Conservation (phyloP, 140 eudicot species). For the Stevia rebaudiana region DNA sequence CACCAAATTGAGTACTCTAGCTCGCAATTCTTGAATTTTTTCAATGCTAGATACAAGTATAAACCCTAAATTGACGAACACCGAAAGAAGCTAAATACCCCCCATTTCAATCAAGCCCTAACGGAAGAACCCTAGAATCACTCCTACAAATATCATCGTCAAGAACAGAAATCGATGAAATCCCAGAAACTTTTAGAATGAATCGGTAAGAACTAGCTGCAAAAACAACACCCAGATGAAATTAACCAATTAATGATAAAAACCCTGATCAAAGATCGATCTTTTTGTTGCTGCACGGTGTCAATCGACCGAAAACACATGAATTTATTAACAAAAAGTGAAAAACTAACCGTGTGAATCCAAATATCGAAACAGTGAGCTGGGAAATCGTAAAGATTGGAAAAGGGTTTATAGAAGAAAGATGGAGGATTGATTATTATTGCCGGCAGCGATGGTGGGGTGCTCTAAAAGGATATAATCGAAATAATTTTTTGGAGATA, state of each 20-base stretch:
- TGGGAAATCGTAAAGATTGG: slow-evolving; percentile 14
- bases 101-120: background rate
- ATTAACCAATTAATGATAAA: background rate
- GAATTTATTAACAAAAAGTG: background rate
- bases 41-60: no score
- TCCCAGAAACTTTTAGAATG: background rate
- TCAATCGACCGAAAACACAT: background rate
- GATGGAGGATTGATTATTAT: slow-evolving; percentile 22
- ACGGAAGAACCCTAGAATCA: slow-evolving; percentile 9
- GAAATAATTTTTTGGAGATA: slow-evolving; percentile 2
- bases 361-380: background rate
- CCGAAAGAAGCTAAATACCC: background rate
- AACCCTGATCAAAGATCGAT: slow-evolving; percentile 20
- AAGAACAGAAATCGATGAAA: background rate
- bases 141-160: background rate
- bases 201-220: background rate
- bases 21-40: background rate
- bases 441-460: slow-evolving; percentile 24
- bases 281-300: slow-evolving; percentile 3
- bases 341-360: background rate
- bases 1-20: background rate
- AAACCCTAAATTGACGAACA: slow-evolving; percentile 14
- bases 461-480: slow-evolving; percentile 13
- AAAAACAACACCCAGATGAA: slow-evolving; percentile 18
- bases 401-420: slow-evolving; percentile 27